Evolutionary conservation across 345 rosid species (phyloP).

Genomic region (Eucalyptus fibrosa): DNA sequence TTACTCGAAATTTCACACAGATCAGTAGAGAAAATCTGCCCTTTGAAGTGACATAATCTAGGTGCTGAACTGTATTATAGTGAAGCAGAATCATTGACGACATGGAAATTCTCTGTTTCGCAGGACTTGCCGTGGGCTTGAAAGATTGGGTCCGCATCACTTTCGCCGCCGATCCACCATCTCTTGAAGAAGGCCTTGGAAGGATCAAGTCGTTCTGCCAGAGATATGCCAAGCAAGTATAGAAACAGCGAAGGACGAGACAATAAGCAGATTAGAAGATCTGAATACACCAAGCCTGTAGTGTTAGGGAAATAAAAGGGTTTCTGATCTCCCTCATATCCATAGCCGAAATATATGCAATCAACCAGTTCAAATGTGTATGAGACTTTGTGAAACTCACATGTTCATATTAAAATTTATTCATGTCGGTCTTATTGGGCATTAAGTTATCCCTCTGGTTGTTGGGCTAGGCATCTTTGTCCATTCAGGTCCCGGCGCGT

Average conservation of each 20-base stretch:
- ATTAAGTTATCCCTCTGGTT: background rate
- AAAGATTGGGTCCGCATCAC: slow-evolving; percentile 77
- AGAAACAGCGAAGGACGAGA: background rate
- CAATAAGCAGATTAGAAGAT: background rate
- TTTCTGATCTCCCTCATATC: background rate
- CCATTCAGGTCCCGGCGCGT: background rate
- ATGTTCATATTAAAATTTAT: background rate
- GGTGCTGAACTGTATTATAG: background rate
- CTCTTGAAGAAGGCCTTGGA: slow-evolving; percentile 57
- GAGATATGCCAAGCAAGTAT: slow-evolving; percentile 33
- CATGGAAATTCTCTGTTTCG: background rate
- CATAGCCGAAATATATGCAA: background rate
- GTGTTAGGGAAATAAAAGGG: background rate
- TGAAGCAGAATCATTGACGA: background rate
- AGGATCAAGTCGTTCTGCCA: slow-evolving; percentile 59
- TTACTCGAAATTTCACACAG: background rate
- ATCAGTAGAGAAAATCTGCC: background rate
- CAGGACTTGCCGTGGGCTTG: slow-evolving; percentile 84
- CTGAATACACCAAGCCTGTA: background rate
- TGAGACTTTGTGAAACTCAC: background rate
- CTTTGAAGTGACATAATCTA: background rate
- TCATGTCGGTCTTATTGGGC: background rate
- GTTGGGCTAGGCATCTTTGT: background rate
- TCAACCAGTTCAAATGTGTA: background rate
- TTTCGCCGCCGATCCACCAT: slow-evolving; percentile 62